phyloP scores from a whole-genome alignment of 2,329 filamentous ascomycete genomes.

The Alternaria arborescens region DNA sequence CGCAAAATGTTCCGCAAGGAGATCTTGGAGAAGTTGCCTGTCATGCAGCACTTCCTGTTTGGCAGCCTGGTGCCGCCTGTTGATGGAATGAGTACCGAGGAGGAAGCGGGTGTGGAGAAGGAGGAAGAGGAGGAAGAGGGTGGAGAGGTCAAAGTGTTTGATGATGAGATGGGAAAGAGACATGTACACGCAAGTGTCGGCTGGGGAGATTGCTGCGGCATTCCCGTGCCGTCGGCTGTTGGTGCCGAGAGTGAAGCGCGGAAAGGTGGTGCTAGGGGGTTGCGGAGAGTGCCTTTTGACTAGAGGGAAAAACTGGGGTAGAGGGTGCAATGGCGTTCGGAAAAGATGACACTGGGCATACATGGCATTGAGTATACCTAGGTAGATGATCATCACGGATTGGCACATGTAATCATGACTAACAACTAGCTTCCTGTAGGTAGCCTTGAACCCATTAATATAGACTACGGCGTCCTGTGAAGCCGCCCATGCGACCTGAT shows the following conservation, averaged over 20 bases:
- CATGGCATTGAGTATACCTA: not conserved
- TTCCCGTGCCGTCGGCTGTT: conserved; percentile 93
- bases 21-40: conserved; percentile 89
- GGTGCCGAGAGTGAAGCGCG: conserved; percentile 89
- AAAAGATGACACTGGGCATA: not conserved
- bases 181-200: conserved; percentile 73
- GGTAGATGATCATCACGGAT: not conserved
- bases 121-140: conserved; percentile 55
- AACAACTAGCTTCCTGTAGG: not conserved
- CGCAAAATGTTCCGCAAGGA: conserved; percentile 95
- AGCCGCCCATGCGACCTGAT: not conserved
- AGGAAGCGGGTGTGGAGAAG: conserved; percentile 57
- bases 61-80: conserved; percentile 82
- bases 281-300: conserved; percentile 84
- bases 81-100: conserved; percentile 78
- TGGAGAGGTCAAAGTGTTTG: conserved; percentile 63
- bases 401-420: not conserved
- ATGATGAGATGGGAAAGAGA: conserved; percentile 70
- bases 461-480: not conserved
- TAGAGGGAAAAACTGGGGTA: conserved; percentile 51
- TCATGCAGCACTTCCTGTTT: conserved; percentile 99
- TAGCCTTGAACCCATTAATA: not conserved
- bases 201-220: conserved; percentile 98
- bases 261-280: conserved; percentile 69
- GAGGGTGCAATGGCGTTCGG: not conserved